A percentile compares a stretch with the other conserved stretches of the same genome.
These are phyloP conservation scores for Tricladium varicosporioides DNA, from an alignment of 2,329 filamentous ascomycete genomes.

Conservation along the genomic window DNA sequence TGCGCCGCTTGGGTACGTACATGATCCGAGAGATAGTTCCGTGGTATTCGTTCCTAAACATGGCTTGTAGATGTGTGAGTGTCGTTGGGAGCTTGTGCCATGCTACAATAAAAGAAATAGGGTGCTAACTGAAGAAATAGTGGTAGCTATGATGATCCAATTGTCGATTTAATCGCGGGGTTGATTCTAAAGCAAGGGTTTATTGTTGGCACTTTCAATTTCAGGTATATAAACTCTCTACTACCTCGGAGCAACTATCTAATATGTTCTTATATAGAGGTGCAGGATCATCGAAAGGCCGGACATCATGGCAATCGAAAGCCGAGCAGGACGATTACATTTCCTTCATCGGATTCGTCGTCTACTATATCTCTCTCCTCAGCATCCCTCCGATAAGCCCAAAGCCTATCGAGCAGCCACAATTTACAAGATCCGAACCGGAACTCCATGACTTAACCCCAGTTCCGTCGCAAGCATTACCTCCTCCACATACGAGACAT, in stretches of 20 bases:
- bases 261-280: slow-evolving; percentile 54
- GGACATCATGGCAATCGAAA: slow-evolving; percentile 83
- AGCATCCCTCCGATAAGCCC: slow-evolving; percentile 9
- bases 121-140: slow-evolving; percentile 40
- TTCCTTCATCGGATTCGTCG: slow-evolving; percentile 76
- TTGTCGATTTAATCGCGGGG: slow-evolving; percentile 7
- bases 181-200: slow-evolving; percentile 64
- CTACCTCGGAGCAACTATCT: slow-evolving; percentile 6
- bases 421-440: slow-evolving; percentile 18
- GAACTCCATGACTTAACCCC: slow-evolving; percentile 23
- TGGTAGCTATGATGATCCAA: slow-evolving; percentile 42
- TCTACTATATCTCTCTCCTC: slow-evolving; percentile 64
- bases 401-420: slow-evolving; percentile 6
- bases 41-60: no score
- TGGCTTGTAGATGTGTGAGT: no score
- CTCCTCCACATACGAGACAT: slow-evolving; percentile 9
- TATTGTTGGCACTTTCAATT: slow-evolving; percentile 87
- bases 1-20: slow-evolving; percentile 65
- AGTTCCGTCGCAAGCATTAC: slow-evolving; percentile 26
- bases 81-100: no score
- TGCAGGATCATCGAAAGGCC: slow-evolving; percentile 69
- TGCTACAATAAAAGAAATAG: slow-evolving; percentile 56
- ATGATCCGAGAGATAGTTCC: background rate
- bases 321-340: slow-evolving; percentile 81
- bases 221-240: slow-evolving; percentile 56